Percentiles rank a stretch among this genome's conserved stretches.
Evolutionary conservation across 2,329 filamentous ascomycete species (phyloP).

Genomic region (Periconia macrospinosa): DNA sequence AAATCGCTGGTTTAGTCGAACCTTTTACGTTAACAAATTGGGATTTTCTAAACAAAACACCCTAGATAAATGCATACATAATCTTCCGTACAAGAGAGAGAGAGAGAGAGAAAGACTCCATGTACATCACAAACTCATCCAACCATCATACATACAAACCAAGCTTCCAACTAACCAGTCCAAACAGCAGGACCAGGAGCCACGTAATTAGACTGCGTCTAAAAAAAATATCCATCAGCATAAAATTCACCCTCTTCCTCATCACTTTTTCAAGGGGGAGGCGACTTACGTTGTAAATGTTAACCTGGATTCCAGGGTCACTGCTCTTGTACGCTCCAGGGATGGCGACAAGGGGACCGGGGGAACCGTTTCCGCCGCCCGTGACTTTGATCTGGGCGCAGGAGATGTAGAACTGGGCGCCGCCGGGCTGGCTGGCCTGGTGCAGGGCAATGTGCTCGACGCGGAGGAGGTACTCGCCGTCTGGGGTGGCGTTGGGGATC

Average conservation of each 20-base stretch:
- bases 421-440: slow-evolving; percentile 32
- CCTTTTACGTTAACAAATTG: too few species aligned
- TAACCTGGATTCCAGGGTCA: slow-evolving; percentile 37
- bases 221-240: slow-evolving; percentile 4
- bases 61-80: too few species aligned
- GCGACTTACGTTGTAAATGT: slow-evolving; percentile 31
- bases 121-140: too few species aligned
- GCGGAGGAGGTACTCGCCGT: slow-evolving; percentile 50
- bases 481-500: slow-evolving; percentile 44
- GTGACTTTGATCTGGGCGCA: slow-evolving; percentile 51
- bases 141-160: not conserved
- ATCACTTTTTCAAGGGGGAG: not conserved
- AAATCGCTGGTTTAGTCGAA: too few species aligned
- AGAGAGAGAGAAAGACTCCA: too few species aligned
- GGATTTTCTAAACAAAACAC: too few species aligned
- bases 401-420: slow-evolving; percentile 50
- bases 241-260: too few species aligned
- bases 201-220: slow-evolving; percentile 28
- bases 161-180: slow-evolving; percentile 18
- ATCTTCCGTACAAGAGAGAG: too few species aligned
- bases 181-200: slow-evolving; percentile 35
- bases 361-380: slow-evolving; percentile 40
- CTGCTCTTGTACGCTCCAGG: slow-evolving; percentile 34
- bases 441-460: slow-evolving; percentile 53
- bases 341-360: slow-evolving; percentile 43